Evolutionary conservation across 129 eudicot species (phyloP).

Genomic region (Tagetes erecta): DNA sequence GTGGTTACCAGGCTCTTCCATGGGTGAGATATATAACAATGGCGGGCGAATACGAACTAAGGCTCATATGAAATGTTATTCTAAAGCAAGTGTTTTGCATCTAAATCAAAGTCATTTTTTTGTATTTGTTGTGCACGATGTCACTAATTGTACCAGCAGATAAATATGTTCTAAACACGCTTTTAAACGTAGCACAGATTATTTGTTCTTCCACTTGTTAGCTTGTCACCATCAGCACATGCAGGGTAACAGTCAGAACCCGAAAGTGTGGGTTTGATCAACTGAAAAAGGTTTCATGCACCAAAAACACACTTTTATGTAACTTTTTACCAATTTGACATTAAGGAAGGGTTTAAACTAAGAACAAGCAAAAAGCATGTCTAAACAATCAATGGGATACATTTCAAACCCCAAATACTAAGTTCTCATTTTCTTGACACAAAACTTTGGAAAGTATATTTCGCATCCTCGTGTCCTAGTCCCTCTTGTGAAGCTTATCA

Average conservation of each 20-base stretch:
- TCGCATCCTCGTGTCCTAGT: not conserved
- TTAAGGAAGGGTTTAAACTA: not conserved
- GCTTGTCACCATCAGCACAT: no score
- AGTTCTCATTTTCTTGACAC: slow-evolving; percentile 5
- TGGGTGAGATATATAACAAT: slow-evolving; percentile 97
- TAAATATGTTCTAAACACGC: slow-evolving; percentile 11
- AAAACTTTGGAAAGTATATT: slow-evolving; percentile 6
- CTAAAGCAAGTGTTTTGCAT: slow-evolving; percentile 29
- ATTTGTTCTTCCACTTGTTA: not conserved
- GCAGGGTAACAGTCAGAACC: no score
- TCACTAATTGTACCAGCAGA: slow-evolving; percentile 17
- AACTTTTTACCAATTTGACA: not conserved
- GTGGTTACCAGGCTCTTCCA: slow-evolving; percentile 94
- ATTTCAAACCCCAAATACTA: slow-evolving; percentile 15
- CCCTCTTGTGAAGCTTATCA: slow-evolving; percentile 18
- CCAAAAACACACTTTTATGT: no score
- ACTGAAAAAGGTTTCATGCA: no score
- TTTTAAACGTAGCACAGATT: not conserved
- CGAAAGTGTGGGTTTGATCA: no score
- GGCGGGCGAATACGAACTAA: slow-evolving; percentile 93
- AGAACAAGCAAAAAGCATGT: slow-evolving; percentile 10
- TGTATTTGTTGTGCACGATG: slow-evolving; percentile 23
- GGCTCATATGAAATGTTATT: slow-evolving; percentile 47
- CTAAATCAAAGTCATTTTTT: slow-evolving; percentile 19
- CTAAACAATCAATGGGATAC: slow-evolving; percentile 3